Percentiles rank a stretch among this genome's conserved stretches.
Evolutionary conservation across 2,329 filamentous ascomycete species (phyloP).

Genomic region (Calonectria pseudoreteaudii): DNA sequence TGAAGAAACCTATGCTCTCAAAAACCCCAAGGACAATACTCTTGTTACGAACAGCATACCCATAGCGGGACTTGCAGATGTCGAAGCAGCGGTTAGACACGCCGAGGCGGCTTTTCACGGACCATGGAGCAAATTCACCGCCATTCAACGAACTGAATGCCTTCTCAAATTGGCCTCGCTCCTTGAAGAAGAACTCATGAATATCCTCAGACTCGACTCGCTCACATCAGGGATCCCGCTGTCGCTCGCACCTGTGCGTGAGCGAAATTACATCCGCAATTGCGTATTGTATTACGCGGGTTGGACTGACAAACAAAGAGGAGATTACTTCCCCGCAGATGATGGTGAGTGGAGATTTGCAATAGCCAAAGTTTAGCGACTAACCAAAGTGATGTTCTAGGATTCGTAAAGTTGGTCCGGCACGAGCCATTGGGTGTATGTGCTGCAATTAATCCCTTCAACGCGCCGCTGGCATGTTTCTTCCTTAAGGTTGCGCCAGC

Average conservation of each 20-base stretch:
- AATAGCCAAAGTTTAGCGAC: background rate
- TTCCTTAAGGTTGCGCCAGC: constrained; percentile 55
- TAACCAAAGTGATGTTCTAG: background rate
- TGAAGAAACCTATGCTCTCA: constrained; percentile 14
- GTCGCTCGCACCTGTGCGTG: constrained; percentile 22
- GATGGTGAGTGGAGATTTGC: constrained; percentile 16
- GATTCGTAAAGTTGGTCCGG: constrained; percentile 24
- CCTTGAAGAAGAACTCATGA: constrained; percentile 19
- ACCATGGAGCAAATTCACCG: constrained; percentile 25
- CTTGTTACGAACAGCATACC: constrained; percentile 12
- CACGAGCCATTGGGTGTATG: constrained; percentile 29
- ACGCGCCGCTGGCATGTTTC: constrained; percentile 26
- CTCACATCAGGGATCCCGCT: constrained; percentile 28
- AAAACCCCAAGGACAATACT: constrained; percentile 23
- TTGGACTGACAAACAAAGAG: constrained; percentile 30
- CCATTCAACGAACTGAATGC: constrained; percentile 23
- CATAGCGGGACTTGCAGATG: constrained; percentile 19
- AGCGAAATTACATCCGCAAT: constrained; percentile 28
- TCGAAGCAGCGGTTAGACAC: constrained; percentile 18
- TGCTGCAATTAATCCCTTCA: constrained; percentile 28
- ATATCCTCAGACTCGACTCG: constrained; percentile 22
- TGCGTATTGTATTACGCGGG: constrained; percentile 27
- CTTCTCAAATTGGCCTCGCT: constrained; percentile 26
- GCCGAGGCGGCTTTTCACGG: constrained; percentile 24
- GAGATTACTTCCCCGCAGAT: constrained; percentile 27